Base-by-base conservation (phyloP, 805 yeast genomes). In the Metschnikowia lochheadii region DNA sequence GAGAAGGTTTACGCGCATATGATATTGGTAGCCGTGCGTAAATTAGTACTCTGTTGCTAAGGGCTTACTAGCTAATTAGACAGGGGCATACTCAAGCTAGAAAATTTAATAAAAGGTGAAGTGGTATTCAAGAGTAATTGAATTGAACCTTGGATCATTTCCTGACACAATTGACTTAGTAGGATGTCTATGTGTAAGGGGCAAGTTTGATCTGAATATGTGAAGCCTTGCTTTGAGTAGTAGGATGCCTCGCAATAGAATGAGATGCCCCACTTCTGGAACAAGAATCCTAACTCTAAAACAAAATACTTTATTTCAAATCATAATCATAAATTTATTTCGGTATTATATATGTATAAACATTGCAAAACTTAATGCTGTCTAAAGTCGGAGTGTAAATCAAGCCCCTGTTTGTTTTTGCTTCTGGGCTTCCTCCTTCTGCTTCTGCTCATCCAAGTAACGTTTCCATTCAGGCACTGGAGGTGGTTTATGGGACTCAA, bases 391-490 rank as follows among this genome's bases (percentile, higher is more conserved):
- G 18, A 18, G 5, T 23, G 17, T 39, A 31, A 14, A 8, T 39
- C 14, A 39, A 21, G 32, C 41, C 10, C 26, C 45, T 15, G 31
- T 17, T n/a, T 23, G 36, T 31, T 42, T 32, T 13, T 26, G 29
- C 29, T 32, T 15, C 26, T 20, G 44, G 13, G 33, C 17, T n/a
- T 35, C 33, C 15, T 36, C 36, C 18, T 44, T 32, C 10, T 32
- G 37, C 39, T 46, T 49, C 48, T 60, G 64, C 53, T 67, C 68
- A 13, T 61, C 59, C 47, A 70, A 55, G 44, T 60, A 59, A 47
- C 60, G 59, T 59, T 63, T 67, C 74, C 74, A 69, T 54, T 67
- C 71, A 2, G 74, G 73, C 40, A 68, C 61, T 44, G 67, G 68
- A 4, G 63, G 56, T 4, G 74, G 74, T 52, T 61, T 63, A 14